phyloP scores from a whole-genome alignment of 164 flowering plant species.

The Umbellularia californica region DNA sequence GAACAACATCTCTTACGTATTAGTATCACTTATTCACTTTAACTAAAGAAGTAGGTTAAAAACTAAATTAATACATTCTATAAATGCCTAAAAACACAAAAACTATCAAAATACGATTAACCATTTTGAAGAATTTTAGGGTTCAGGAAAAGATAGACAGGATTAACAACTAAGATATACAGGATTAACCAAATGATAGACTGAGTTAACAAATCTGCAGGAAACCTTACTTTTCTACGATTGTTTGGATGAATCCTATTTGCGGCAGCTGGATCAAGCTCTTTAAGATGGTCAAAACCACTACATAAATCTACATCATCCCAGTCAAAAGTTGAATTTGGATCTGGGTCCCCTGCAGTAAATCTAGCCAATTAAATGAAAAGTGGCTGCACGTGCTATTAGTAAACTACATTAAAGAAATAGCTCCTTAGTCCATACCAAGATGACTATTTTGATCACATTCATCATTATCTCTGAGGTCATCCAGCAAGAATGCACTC shows the following conservation, averaged over 20 bases:
- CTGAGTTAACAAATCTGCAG: background rate
- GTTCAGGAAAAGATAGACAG: background rate
- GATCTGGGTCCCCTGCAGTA: constrained; percentile 29
- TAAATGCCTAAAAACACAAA: background rate
- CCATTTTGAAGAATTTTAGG: too few relatives aligned
- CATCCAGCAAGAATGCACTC: constrained; percentile 80
- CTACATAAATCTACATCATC: constrained; percentile 15
- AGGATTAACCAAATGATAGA: background rate
- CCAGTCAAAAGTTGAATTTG: constrained; percentile 22
- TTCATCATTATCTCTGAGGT: constrained; percentile 49
- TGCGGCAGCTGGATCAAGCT: constrained; percentile 82
- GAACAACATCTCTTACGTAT: background rate
- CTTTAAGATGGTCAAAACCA: constrained; percentile 53
- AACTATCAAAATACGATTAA: background rate
- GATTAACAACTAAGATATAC: background rate
- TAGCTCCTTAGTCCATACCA: constrained; percentile 33
- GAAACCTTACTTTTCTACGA: constrained; percentile 59
- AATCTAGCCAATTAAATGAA: background rate
- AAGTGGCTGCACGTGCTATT: background rate
- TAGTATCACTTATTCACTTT: too few relatives aligned
- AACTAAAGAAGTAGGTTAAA: background rate
- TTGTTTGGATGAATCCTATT: constrained; percentile 94
- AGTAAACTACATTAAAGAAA: background rate
- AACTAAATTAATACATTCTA: background rate
- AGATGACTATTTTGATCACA: constrained; percentile 13